These are phyloP conservation scores for Calonectria crousiana DNA, from an alignment of 2,329 filamentous ascomycete species.

Conservation along the genomic window DNA sequence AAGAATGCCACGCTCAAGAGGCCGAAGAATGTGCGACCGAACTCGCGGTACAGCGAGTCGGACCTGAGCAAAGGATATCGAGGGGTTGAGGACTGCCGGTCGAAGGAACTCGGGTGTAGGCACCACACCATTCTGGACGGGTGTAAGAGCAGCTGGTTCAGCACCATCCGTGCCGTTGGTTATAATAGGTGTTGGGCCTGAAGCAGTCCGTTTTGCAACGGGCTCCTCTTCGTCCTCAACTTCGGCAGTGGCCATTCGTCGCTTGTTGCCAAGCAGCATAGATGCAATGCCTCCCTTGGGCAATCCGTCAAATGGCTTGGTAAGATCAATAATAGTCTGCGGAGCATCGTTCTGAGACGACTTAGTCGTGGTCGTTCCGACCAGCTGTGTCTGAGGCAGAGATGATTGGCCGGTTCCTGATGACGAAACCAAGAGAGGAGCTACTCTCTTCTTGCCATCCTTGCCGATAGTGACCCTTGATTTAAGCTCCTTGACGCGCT, in stretches of 20 bases:
- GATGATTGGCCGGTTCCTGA: conserved; percentile 90
- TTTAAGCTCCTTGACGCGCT: conserved; percentile 76
- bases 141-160: conserved; percentile 77
- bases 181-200: conserved; percentile 80
- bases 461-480: conserved; percentile 95
- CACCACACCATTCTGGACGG: conserved; percentile 70
- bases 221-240: conserved; percentile 80
- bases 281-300: conserved; percentile 89
- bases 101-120: conserved; percentile 86
- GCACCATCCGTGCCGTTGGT: conserved; percentile 82
- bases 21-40: conserved; percentile 83
- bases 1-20: conserved; percentile 76
- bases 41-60: conserved; percentile 90
- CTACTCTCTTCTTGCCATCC: conserved; percentile 96
- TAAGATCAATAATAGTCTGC: conserved; percentile 87
- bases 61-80: conserved; percentile 84
- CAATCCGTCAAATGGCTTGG: conserved; percentile 92
- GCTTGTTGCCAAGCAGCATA: conserved; percentile 92
- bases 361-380: conserved; percentile 78
- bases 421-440: conserved; percentile 90
- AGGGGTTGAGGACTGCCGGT: conserved; percentile 87
- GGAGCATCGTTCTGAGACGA: conserved; percentile 77
- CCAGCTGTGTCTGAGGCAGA: conserved; percentile 87
- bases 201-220: conserved; percentile 64
- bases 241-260: conserved; percentile 81